Conservation (phyloP, 2,329 filamentous ascomycete species). For the Xylariaceae sp. region DNA sequence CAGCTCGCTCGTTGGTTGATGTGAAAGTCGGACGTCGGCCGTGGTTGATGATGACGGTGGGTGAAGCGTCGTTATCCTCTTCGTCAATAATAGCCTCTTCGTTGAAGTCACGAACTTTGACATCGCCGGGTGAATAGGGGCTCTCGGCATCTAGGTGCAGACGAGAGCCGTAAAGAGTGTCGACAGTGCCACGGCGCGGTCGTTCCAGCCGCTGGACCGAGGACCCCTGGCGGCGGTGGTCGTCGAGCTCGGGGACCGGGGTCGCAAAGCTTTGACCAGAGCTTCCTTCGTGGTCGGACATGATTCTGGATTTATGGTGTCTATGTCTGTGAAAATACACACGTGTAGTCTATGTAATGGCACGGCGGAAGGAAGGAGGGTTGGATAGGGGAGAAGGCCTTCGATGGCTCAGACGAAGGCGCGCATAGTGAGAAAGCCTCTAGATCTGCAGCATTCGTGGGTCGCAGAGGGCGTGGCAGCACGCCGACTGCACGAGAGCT, state of each 20-base stretch:
- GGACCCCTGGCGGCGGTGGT: conserved; percentile 71
- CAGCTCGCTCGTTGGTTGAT: conserved; percentile 59
- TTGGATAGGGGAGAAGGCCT: conserved; percentile 25
- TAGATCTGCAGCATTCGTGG: conserved; percentile 27
- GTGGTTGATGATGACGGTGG: conserved; percentile 37
- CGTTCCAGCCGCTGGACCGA: conserved; percentile 60
- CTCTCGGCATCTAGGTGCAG: conserved; percentile 40
- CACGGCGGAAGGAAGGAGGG: not conserved
- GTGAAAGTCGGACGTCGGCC: conserved; percentile 57
- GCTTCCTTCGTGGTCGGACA: conserved; percentile 64
- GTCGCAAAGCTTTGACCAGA: conserved; percentile 66
- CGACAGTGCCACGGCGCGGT: conserved; percentile 69
- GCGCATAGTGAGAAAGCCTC: conserved; percentile 30
- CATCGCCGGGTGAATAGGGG: conserved; percentile 38
- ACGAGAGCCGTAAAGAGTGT: conserved; percentile 61
- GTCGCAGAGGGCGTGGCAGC: conserved; percentile 36
- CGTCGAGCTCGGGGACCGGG: conserved; percentile 78
- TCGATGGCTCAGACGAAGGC: conserved; percentile 34
- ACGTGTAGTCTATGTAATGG: conserved; percentile 1
- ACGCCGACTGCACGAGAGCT: conserved; percentile 34
- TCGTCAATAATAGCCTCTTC: conserved; percentile 84
- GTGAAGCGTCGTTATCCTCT: conserved; percentile 51
- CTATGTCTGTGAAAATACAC: not conserved
- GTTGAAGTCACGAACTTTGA: conserved; percentile 67
- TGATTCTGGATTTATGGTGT: conserved; percentile 45